Evolutionary conservation across 2,329 filamentous ascomycete species (phyloP).

Genomic region (Aspergillus novofumigatus): DNA sequence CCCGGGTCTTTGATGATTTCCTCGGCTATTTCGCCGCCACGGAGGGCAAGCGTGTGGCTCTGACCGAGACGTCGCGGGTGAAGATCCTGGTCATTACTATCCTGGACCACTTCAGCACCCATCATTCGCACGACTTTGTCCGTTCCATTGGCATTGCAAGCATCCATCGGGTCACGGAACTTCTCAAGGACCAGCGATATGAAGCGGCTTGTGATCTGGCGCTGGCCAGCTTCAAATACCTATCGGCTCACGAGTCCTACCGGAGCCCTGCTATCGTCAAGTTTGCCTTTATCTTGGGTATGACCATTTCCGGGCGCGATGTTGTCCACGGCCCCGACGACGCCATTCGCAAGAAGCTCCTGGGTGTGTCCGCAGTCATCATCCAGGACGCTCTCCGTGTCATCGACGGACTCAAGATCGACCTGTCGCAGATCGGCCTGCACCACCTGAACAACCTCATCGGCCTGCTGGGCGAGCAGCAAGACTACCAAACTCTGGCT

Average conservation of each 20-base stretch:
- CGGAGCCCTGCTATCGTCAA: slow-evolving; percentile 27
- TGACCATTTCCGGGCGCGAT: slow-evolving; percentile 35
- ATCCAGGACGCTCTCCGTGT: slow-evolving; percentile 40
- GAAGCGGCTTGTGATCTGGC: slow-evolving; percentile 32
- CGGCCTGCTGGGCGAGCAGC: slow-evolving; percentile 41
- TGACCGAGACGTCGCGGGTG: slow-evolving; percentile 22
- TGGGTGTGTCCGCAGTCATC: slow-evolving; percentile 38
- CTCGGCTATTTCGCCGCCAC: slow-evolving; percentile 28
- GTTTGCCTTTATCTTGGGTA: slow-evolving; percentile 33
- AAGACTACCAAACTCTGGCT: slow-evolving; percentile 42
- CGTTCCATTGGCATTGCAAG: slow-evolving; percentile 37
- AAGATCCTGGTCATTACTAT: slow-evolving; percentile 30
- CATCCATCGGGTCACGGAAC: slow-evolving; percentile 24
- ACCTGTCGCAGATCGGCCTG: slow-evolving; percentile 40
- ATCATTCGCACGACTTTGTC: slow-evolving; percentile 31
- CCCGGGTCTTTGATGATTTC: slow-evolving; percentile 28
- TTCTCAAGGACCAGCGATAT: slow-evolving; percentile 28
- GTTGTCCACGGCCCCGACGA: slow-evolving; percentile 32
- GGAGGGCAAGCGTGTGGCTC: slow-evolving; percentile 28
- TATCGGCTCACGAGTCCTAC: slow-evolving; percentile 30
- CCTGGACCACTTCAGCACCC: slow-evolving; percentile 32
- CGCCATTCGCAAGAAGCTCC: slow-evolving; percentile 35
- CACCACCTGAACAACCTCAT: slow-evolving; percentile 42
- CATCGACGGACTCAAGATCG: slow-evolving; percentile 39
- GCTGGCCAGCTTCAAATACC: slow-evolving; percentile 30